Evolutionary conservation across 192 early-diverging fungal genomes (phyloP), one percentile per base, ranked within the genome.

Genomic region (Gamsiella multidivaricata): DNA sequence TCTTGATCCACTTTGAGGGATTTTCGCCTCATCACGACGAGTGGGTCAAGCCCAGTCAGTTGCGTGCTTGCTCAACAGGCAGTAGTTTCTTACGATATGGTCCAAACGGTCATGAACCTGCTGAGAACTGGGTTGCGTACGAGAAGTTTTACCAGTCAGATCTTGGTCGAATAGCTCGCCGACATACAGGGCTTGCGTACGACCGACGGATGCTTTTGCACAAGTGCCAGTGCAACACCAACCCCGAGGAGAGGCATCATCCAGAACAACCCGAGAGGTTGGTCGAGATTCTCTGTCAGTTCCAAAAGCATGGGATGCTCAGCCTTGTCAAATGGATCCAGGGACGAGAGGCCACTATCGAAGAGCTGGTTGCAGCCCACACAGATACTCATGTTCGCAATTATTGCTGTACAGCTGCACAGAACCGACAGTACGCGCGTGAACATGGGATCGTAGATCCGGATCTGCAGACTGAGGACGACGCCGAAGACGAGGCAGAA

Each of bases 181-280:
- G 69, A 18, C 82, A 84, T 50, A 87, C 85, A 6, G 85, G 83
- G 50, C 36, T 87, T 2, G 83, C 80, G 0, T 81, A 82, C 22
- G 85, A 87, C 56, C 62, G 76, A 22, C 55, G 83, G 29, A 87
- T 84, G 83, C 54, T 79, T 25, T 50, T 84, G 15, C 85, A 87
- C 51, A 74, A 68, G 17, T 87, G 85, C 46, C 83, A 82, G 25
- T 87, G 85, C 50, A 62, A 80, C 34, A 83, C 81, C 29, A 78
- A 78, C 32, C 74, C 74, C 12, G 70, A 75, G n/a, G 76, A 83
- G 34, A 69, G 69, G 2, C 81, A 74, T 23, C 85, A 87, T 25
- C 85, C 85, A 20, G 85, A 87, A 39, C 79, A 84, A 51, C 85
- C 85, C 17, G 85, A 87, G 69, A 62, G 85, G 29, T 71, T 87